A percentile compares a stretch with the other conserved stretches of the same genome.
These are phyloP conservation scores for Cryphonectria radicalis DNA, from an alignment of 2,329 filamentous ascomycete genomes.

Conservation along the genomic window DNA sequence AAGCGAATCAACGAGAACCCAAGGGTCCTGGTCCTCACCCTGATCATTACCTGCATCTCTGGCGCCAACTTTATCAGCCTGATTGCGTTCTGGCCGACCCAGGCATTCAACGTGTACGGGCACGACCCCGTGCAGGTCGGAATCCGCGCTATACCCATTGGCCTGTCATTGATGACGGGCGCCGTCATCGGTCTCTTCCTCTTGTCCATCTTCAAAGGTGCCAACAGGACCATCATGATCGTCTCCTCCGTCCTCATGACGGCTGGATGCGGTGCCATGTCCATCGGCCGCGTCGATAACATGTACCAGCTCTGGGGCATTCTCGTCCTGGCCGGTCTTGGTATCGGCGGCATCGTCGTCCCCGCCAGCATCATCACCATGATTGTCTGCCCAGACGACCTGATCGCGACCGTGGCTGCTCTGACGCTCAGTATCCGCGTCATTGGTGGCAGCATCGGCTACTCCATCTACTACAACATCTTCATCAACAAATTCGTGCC, in stretches of 20 bases:
- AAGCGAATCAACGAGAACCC: slow-evolving; percentile 46
- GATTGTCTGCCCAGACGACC: slow-evolving; percentile 71
- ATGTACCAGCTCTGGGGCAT: slow-evolving; percentile 58
- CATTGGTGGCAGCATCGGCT: slow-evolving; percentile 68
- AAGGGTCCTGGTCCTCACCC: slow-evolving; percentile 54
- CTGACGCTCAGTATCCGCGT: slow-evolving; percentile 72
- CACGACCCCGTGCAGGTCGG: slow-evolving; percentile 67
- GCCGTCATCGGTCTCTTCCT: slow-evolving; percentile 62
- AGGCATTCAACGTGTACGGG: slow-evolving; percentile 68
- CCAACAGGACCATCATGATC: slow-evolving; percentile 64
- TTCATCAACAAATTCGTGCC: slow-evolving; percentile 52
- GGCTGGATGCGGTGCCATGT: slow-evolving; percentile 60
- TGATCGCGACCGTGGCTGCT: slow-evolving; percentile 71
- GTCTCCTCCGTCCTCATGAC: slow-evolving; percentile 67
- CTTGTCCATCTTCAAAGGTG: slow-evolving; percentile 59
- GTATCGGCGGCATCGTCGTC: slow-evolving; percentile 70
- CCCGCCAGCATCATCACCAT: slow-evolving; percentile 70
- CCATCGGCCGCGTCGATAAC: slow-evolving; percentile 55
- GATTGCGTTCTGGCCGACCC: slow-evolving; percentile 65
- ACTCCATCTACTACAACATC: slow-evolving; percentile 62
- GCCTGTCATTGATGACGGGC: slow-evolving; percentile 65
- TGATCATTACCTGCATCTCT: slow-evolving; percentile 63
- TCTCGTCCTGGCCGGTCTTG: slow-evolving; percentile 64
- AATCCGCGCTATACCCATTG: slow-evolving; percentile 67
- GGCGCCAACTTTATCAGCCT: slow-evolving; percentile 63